Percentiles rank a stretch among this genome's conserved stretches.
phyloP scores from a whole-genome alignment of 257 asterid species.

The Przewalskia tangutica region DNA sequence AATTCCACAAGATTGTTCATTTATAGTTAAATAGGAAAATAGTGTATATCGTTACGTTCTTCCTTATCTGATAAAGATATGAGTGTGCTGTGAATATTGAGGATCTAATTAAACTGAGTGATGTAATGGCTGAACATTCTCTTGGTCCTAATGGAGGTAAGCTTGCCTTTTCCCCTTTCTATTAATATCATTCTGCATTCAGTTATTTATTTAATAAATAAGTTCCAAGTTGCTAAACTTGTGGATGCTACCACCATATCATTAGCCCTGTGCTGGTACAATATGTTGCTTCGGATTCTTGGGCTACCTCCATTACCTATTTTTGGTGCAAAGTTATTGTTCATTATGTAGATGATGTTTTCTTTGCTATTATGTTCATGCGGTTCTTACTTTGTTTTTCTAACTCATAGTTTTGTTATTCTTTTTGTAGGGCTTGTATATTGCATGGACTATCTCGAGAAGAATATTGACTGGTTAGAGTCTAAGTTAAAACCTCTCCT shows the following conservation, averaged over 20 bases:
- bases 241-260: background rate
- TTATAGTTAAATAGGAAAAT: background rate
- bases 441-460: slow-evolving; percentile 96
- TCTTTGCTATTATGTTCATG: background rate
- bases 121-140: slow-evolving; percentile 87
- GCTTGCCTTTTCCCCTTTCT: slow-evolving; percentile 2
- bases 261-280: background rate
- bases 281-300: background rate
- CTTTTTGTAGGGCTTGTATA: slow-evolving; percentile 65
- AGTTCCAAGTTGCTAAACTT: background rate
- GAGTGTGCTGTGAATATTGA: slow-evolving; percentile 88
- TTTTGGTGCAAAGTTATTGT: background rate
- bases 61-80: slow-evolving; percentile 58
- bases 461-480: slow-evolving; percentile 89
- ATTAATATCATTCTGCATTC: background rate
- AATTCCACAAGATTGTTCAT: background rate
- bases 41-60: background rate
- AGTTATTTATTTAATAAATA: background rate
- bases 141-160: slow-evolving; percentile 99
- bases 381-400: background rate
- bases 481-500: slow-evolving; percentile 73
- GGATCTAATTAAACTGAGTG: slow-evolving; percentile 80
- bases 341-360: background rate
- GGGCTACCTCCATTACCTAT: background rate
- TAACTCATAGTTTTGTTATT: slow-evolving; percentile 2